phyloP scores from a whole-genome alignment of 495 filamentous ascomycete genomes.

The Aspergillus leporis region DNA sequence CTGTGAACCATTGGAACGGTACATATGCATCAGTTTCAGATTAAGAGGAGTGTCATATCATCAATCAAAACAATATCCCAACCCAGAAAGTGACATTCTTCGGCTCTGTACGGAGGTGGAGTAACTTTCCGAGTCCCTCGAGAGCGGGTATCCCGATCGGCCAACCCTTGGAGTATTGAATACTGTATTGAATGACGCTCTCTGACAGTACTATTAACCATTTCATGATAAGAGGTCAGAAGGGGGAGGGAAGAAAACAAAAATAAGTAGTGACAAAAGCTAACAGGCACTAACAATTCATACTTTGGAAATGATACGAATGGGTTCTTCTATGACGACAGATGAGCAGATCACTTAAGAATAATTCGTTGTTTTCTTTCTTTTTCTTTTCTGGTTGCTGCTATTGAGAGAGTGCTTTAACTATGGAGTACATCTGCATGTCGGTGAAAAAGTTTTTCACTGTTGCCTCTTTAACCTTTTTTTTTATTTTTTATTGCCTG shows the following conservation, averaged over 20 bases:
- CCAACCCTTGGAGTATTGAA: constrained; percentile 10
- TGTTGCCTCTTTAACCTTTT: constrained; percentile 4
- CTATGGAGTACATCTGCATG: constrained; percentile 10
- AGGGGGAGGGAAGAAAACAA: background rate
- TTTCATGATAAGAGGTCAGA: background rate
- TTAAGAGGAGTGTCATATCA: constrained; percentile 5
- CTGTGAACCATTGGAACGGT: background rate
- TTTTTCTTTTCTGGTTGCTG: background rate
- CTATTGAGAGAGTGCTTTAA: background rate
- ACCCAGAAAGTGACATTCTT: constrained; percentile 19
- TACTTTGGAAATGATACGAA: background rate
- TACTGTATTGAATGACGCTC: background rate
- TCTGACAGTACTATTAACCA: background rate
- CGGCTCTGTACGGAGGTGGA: constrained; percentile 16
- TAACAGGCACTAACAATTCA: background rate
- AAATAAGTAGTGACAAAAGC: background rate
- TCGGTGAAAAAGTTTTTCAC: constrained; percentile 12
- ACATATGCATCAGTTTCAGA: constrained; percentile 20
- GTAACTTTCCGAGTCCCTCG: constrained; percentile 19
- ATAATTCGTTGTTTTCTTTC: background rate
- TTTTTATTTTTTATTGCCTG: constrained; percentile 13
- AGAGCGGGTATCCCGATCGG: constrained; percentile 24
- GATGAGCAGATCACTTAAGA: constrained; percentile 8
- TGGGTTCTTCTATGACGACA: background rate
- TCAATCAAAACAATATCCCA: constrained; percentile 3